A percentile compares a stretch with the other conserved stretches of the same genome.
Evolutionary conservation across 108 stramenopile species (phyloP).

Genomic region (Skeletonema menzelii): DNA sequence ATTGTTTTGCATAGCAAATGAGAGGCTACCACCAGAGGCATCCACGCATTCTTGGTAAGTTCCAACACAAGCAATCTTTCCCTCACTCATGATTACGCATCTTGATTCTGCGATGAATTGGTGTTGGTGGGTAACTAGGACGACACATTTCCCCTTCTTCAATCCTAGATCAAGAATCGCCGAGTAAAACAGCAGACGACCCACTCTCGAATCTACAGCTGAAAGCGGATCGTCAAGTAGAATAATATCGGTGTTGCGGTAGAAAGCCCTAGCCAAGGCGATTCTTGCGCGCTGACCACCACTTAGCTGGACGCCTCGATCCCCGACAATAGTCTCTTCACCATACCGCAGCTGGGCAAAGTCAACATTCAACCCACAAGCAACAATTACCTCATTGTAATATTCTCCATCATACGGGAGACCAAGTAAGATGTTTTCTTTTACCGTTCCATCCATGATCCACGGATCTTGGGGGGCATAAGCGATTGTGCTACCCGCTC

Average conservation of each 20-base stretch:
- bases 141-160: conserved; percentile 64
- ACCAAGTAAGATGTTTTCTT: conserved; percentile 89
- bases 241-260: conserved; percentile 69
- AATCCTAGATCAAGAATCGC: conserved; percentile 68
- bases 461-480: conserved; percentile 93
- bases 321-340: conserved; percentile 88
- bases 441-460: conserved; percentile 90
- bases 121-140: conserved; percentile 95
- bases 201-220: conserved; percentile 93
- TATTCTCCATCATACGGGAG: conserved; percentile 44
- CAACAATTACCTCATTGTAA: conserved; percentile 69
- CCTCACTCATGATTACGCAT: conserved; percentile 79
- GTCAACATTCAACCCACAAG: conserved; percentile 79
- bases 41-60: conserved; percentile 69
- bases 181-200: conserved; percentile 77
- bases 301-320: conserved; percentile 88
- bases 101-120: conserved; percentile 72
- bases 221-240: conserved; percentile 93
- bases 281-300: conserved; percentile 95
- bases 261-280: conserved; percentile 80
- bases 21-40: conserved; percentile 50
- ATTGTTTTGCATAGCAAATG: conserved; percentile 33
- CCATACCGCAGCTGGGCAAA: conserved; percentile 71
- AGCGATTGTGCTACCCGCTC: conserved; percentile 49
- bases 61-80: conserved; percentile 64